Evolutionary conservation across 1,284 basidiomycete genomes (phyloP), one percentile per base, ranked within the genome.

Genomic region (Ceratobasidium sp.): DNA sequence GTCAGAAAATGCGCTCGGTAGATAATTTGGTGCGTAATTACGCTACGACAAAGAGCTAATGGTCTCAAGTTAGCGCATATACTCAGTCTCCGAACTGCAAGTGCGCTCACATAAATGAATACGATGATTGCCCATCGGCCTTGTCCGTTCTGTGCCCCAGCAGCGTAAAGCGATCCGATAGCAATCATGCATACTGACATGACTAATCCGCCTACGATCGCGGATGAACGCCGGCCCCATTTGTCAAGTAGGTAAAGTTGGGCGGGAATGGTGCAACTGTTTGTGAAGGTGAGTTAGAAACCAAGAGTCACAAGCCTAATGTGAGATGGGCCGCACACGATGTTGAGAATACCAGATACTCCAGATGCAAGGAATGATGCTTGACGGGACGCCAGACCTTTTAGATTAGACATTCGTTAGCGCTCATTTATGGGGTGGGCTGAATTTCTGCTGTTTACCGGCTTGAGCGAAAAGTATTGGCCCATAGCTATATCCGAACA

Each of bases 281-380:
- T 36, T 27, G 17, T 33, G 24, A 29, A 14, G 8, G 19, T 29
- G 19, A 11, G 31, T 60, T 59, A 53, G n/a, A 31, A 8, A 9
- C 15, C 45, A 41, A 47, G 29, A 24, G 27, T 5, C 5, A 22
- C n/a, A 7, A 60, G 41, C n/a, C 19, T n/a, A n/a, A 60, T 6
- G 36, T 33, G n/a, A 7, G 51, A 33, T 36, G 17, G 2, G 22
- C 11, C 76, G 24, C 53, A 77, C 60, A 80, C 81, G n/a, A 88
- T 76, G 75, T 85, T 86, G 47, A 87, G 79, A 53, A 89, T 81
- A 48, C 87, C 88, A 2, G 86, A 86, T 9, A 88, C 82, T 8
- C 87, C 88, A 7, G 86, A 86, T 0, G 87, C 87, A 31, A 88
- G 81, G 80, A 89, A 88, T 0, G 86, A 84, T 7, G 86, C 84